phyloP scores from a whole-genome alignment of 495 filamentous ascomycete species.

The Astrocystis sublimbata region DNA sequence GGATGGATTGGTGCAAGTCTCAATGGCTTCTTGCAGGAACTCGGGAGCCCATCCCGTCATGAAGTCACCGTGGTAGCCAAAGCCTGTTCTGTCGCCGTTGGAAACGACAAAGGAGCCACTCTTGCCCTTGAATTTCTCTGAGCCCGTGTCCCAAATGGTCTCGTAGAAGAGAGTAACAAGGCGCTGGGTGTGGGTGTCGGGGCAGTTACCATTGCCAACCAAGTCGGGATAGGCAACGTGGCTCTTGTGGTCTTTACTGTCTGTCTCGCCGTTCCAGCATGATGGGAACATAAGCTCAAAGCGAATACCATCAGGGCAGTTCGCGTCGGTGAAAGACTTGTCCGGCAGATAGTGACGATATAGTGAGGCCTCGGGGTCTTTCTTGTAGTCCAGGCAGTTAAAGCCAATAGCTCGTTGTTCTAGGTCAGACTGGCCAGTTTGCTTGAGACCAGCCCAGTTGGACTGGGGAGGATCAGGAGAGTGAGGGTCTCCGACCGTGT shows the following conservation, averaged over 20 bases:
- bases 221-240: slow-evolving; percentile 78
- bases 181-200: slow-evolving; percentile 66
- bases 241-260: slow-evolving; percentile 61
- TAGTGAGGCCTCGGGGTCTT: slow-evolving; percentile 65
- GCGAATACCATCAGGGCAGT: slow-evolving; percentile 76
- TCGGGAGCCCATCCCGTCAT: slow-evolving; percentile 74
- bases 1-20: slow-evolving; percentile 56
- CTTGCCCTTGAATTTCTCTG: slow-evolving; percentile 56
- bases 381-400: slow-evolving; percentile 83
- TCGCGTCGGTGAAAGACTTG: slow-evolving; percentile 72
- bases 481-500: slow-evolving; percentile 56
- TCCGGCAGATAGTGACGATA: slow-evolving; percentile 78
- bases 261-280: slow-evolving; percentile 80
- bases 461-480: slow-evolving; percentile 74
- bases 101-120: slow-evolving; percentile 76
- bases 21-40: slow-evolving; percentile 59
- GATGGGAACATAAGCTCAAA: slow-evolving; percentile 88
- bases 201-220: slow-evolving; percentile 77
- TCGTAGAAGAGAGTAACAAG: slow-evolving; percentile 80
- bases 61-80: slow-evolving; percentile 84
- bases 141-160: slow-evolving; percentile 79
- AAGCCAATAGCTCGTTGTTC: slow-evolving; percentile 84
- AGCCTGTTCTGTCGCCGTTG: slow-evolving; percentile 82
- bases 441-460: slow-evolving; percentile 57
- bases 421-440: slow-evolving; percentile 64